Base-by-base conservation (phyloP, 225 moss, liverwort and hornwort genomes). In the Anthoceros angustus region DNA sequence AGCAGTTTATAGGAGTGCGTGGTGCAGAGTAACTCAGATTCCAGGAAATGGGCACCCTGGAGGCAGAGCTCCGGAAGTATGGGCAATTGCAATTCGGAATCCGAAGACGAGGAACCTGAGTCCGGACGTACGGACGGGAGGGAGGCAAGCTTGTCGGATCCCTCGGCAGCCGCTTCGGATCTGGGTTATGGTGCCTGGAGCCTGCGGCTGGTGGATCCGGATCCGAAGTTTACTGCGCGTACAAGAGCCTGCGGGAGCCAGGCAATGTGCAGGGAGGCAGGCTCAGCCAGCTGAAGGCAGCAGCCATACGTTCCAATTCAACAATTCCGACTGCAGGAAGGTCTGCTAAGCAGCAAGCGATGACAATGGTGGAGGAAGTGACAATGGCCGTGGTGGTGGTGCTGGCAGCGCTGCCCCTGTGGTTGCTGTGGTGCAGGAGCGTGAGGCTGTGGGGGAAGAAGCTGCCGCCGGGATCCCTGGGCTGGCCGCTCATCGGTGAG, bases 401-500 rank as follows among this genome's bases (percentile, higher is more conserved):
- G 46, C 46, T 48, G 46, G 46, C 46, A 48, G 46, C 46, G 18
- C 46, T 48, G 46, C 46, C 46, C 46, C 46, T 48, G 46, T 48
- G 46, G 46, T 18, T 48, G 46, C 46, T 48, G 3, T 48, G 46
- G 46, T 48, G 46, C 46, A 48, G 46, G 46, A 48, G 46, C 46
- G 46, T 48, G 46, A 48, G 18, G 5, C 46, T 48, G 1, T 48
- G 46, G 46, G 46, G 46, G 18, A 48, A 48, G 46, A 48, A 48
- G 46, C 5, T 48, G 5, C 46, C 46, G 46, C 46, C 46, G 46
- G 46, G 46, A 12, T 48, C 46, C 46, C 46, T 48, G 46, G 46
- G 46, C 46, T 48, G 46, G 46, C 46, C 46, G 46, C 46, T 48
- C 46, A 48, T 48, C 46, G 46, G 46, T 5, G 46, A 48, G 46